Percentiles rank a stretch among this genome's conserved stretches.
Conservation (phyloP, 805 yeast genomes). For the Blastobotrys terrestris region DNA sequence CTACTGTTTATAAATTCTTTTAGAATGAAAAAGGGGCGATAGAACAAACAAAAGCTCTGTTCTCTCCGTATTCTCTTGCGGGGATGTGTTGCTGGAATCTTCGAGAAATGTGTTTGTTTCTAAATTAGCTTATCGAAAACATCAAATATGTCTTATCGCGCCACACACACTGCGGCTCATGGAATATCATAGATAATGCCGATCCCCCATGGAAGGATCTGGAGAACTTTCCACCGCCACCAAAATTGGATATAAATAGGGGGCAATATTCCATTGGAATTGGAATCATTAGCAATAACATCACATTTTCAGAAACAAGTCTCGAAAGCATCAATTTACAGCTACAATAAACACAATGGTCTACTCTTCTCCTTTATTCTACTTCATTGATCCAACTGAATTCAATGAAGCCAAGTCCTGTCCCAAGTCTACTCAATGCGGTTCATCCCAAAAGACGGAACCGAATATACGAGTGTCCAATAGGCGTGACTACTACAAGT, state of each 20-base stretch:
- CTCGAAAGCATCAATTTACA: neutral
- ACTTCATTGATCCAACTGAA: neutral
- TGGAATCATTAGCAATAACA: neutral
- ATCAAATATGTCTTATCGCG: neutral
- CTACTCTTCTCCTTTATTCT: neutral
- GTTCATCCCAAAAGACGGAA: neutral
- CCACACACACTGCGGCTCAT: neutral
- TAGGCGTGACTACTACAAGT: neutral
- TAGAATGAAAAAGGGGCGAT: too few species aligned
- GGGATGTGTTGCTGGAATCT: too few species aligned
- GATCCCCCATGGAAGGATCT: neutral
- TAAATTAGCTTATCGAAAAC: neutral
- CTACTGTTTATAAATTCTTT: too few species aligned
- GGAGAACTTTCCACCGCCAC: neutral
- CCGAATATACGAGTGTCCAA: neutral
- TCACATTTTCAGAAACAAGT: too few species aligned
- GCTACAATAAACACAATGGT: neutral
- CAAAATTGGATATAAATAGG: neutral
- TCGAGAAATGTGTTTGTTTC: neutral
- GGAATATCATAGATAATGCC: neutral
- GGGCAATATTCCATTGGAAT: neutral
- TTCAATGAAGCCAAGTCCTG: neutral
- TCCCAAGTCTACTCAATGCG: neutral
- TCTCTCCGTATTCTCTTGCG: too few species aligned
- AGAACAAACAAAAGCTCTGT: too few species aligned